Base-by-base conservation (phyloP, 225 moss, liverwort and hornwort genomes). In the Anthoceros angustus region DNA sequence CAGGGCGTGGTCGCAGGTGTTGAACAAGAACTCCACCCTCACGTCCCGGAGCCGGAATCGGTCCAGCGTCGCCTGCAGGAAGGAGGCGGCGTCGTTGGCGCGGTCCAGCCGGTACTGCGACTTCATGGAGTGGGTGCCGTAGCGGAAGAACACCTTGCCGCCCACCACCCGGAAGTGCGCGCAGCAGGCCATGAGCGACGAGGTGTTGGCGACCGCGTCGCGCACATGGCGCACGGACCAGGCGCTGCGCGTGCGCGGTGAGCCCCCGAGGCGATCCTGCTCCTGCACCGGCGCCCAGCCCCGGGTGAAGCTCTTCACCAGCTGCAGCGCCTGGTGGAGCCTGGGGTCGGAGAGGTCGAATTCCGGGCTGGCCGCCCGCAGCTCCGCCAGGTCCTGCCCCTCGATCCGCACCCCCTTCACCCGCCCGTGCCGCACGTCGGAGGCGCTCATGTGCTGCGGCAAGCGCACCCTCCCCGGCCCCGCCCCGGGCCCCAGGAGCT, bases 1-100 rank as follows among this genome's bases (percentile, higher is more conserved):
- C 55, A 55, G 55, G n/a, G 55, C 55, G 55, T 55, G 55, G 55
- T 55, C 55, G 55, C 55, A 55, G 16, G 55, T 55, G 55, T 55
- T 55, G 55, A 55, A 23, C 55, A 55, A 12, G 2, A 55, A 20
- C n/a, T 55, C 55, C n/a, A 23, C 55, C 5, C 55, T 18, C 16
- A 55, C 16, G 10, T 15, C 7, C 16, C n/a, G 8, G 5, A 55
- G 55, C 16, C 7, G 8, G 55, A 15, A 55, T 1, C 16, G 7
- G 55, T 55, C 55, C 55, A 55, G 0, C 55, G 55, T 20, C n/a
- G 55, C 55, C 55, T 55, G 55, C 55, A 20, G 16, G 55, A 55
- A 55, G 0, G 55, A 15, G 16, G 23, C 8, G 55, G 23, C 8
- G 55, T 55, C 55, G 55, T 55, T 55, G 55, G 16, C 6, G 16